These are phyloP conservation scores for Globisporangium carolinianum DNA, from an alignment of 352 stramenopile genomes.

Conservation along the genomic window DNA sequence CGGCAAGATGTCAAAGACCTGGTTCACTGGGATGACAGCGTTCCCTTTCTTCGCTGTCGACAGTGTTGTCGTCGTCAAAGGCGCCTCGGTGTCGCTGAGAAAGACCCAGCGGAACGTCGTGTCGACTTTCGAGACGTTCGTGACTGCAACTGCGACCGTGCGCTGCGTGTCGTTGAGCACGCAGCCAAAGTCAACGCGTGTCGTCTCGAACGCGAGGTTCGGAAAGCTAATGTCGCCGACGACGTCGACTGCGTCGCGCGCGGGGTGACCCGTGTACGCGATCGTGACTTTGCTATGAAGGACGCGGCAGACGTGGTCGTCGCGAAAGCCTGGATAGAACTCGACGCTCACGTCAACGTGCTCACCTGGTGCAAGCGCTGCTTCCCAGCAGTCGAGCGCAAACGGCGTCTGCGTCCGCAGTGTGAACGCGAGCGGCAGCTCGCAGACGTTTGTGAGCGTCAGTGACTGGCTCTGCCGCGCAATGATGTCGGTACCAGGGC, in stretches of 20 bases:
- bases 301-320: slow-evolving; percentile 85
- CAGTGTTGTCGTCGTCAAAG: slow-evolving; percentile 49
- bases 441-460: slow-evolving; percentile 82
- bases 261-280: slow-evolving; percentile 84
- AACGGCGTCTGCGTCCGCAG: slow-evolving; percentile 89
- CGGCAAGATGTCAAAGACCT: slow-evolving; percentile 94
- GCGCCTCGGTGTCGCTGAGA: slow-evolving; percentile 61
- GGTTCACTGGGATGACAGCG: slow-evolving; percentile 87
- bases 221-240: slow-evolving; percentile 92
- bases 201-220: slow-evolving; percentile 90
- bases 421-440: slow-evolving; percentile 87
- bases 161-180: slow-evolving; percentile 95
- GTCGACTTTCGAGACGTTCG: slow-evolving; percentile 88
- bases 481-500: slow-evolving; percentile 63
- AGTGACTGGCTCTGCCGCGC: slow-evolving; percentile 65
- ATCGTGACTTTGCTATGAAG: slow-evolving; percentile 83
- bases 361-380: slow-evolving; percentile 75
- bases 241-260: slow-evolving; percentile 87
- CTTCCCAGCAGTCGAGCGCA: slow-evolving; percentile 88
- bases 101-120: slow-evolving; percentile 92
- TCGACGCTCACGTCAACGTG: slow-evolving; percentile 80
- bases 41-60: slow-evolving; percentile 57
- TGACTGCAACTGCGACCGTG: slow-evolving; percentile 75
- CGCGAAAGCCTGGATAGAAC: slow-evolving; percentile 92
- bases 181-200: slow-evolving; percentile 91